Evolutionary conservation across 148 eudicot species (phyloP).

Genomic region (Rhododendron ovatum): DNA sequence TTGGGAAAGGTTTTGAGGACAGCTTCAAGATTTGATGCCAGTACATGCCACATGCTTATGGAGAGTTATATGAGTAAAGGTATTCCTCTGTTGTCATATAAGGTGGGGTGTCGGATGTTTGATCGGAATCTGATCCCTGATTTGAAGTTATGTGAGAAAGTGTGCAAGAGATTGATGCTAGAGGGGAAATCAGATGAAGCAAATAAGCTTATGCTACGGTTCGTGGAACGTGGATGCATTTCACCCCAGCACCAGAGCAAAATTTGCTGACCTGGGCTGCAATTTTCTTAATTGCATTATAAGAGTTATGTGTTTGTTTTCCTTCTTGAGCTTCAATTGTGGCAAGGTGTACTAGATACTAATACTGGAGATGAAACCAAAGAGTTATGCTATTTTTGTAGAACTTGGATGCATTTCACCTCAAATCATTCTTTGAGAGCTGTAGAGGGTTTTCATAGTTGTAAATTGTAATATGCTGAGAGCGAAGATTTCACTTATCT

Average conservation of each 20-base stretch:
- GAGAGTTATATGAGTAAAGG: constrained; percentile 28
- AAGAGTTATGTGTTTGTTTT: not conserved
- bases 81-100: constrained; percentile 28
- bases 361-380: not conserved
- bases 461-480: not conserved
- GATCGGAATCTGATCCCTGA: constrained; percentile 29
- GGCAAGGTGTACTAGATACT: not conserved
- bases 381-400: not conserved
- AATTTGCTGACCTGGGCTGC: not conserved
- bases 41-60: constrained; percentile 35
- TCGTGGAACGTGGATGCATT: constrained; percentile 29
- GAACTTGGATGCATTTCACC: constrained; percentile 1
- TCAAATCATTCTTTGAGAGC: not conserved
- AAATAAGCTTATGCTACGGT: constrained; percentile 32
- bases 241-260: constrained; percentile 11
- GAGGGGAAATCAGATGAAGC: constrained; percentile 34
- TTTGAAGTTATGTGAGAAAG: constrained; percentile 27
- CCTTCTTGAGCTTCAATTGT: not conserved
- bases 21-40: constrained; percentile 30
- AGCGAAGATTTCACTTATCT: not conserved
- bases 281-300: not conserved
- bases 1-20: constrained; percentile 27
- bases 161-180: constrained; percentile 27
- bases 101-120: constrained; percentile 33
- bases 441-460: not conserved